These are phyloP conservation scores for Cutaneotrichosporon sp. DNA, from an alignment of 1,284 basidiomycete genomes.

Conservation along the genomic window DNA sequence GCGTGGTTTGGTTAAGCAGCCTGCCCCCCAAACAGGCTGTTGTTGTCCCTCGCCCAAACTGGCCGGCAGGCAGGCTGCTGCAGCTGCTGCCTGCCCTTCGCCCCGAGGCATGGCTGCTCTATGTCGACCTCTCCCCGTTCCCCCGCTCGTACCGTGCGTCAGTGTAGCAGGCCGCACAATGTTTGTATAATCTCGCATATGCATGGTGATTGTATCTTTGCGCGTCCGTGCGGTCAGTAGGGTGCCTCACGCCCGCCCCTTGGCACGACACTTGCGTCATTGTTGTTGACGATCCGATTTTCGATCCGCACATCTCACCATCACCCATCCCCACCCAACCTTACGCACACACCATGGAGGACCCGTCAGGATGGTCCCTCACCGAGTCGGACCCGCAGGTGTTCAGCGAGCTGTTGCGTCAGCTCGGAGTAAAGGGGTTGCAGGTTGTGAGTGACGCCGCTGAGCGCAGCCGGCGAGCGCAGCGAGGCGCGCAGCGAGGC, in stretches of 20 bases:
- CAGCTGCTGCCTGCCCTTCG: no score
- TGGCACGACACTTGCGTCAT: constrained; percentile 8
- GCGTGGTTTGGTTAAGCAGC: constrained; percentile 27
- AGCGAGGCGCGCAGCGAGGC: no score
- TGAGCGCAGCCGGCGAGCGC: no score
- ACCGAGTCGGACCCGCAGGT: constrained; percentile 51
- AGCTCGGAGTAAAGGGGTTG: constrained; percentile 50
- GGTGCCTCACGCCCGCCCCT: no score
- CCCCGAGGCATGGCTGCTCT: no score
- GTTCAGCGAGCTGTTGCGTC: constrained; percentile 49
- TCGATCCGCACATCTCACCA: not conserved
- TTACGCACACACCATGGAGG: constrained; percentile 24
- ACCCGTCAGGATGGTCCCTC: constrained; percentile 47
- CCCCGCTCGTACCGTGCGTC: no score
- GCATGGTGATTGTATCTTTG: constrained; percentile 4
- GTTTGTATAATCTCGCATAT: constrained; percentile 10
- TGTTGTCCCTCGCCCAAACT: no score
- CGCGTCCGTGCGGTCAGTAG: no score
- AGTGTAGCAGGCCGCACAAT: not conserved
- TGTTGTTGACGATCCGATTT: constrained; percentile 7
- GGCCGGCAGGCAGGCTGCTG: no score
- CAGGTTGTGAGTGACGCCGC: constrained; percentile 44
- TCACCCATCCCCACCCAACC: not conserved
- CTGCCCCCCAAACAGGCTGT: not conserved
- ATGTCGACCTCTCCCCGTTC: no score